Percentiles rank a stretch among this genome's conserved stretches.
Conservation (phyloP, 2,329 filamentous ascomycete genomes). For the Sarocladium kiliense region DNA sequence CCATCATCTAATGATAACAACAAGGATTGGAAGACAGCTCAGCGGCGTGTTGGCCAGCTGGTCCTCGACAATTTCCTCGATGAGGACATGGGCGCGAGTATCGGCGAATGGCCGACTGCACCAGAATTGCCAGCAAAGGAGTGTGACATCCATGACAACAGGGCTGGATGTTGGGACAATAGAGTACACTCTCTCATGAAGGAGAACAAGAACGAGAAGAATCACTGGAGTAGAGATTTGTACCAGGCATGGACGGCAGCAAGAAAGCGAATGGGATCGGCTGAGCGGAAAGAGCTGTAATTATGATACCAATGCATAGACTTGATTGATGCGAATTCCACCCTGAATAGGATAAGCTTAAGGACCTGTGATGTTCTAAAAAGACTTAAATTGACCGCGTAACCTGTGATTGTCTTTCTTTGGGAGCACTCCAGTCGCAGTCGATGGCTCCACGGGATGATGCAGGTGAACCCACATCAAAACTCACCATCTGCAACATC, state of each 20-base stretch:
- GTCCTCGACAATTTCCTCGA: constrained; percentile 64
- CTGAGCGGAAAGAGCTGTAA: constrained; percentile 28
- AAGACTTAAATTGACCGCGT: no score
- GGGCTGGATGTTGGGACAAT: constrained; percentile 56
- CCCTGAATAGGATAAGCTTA: not conserved
- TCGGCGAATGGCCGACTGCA: constrained; percentile 50
- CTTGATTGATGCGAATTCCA: not conserved
- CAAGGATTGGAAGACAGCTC: constrained; percentile 43
- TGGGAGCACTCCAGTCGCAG: no score
- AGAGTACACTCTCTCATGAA: constrained; percentile 37
- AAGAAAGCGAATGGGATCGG: constrained; percentile 21
- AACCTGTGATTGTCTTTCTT: no score
- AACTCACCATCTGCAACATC: not conserved
- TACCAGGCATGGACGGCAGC: constrained; percentile 27
- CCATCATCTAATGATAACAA: constrained; percentile 27
- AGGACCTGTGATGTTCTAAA: not conserved
- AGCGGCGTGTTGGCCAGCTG: constrained; percentile 51
- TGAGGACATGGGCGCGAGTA: constrained; percentile 53
- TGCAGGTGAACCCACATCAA: not conserved
- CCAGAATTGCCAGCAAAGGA: constrained; percentile 26
- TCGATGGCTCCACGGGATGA: not conserved
- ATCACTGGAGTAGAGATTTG: constrained; percentile 43
- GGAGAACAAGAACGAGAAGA: constrained; percentile 28
- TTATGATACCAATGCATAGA: not conserved
- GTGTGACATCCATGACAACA: constrained; percentile 28